Conservation (phyloP, 768 basidiomycete species). For the Boletus vinaceobasis region DNA sequence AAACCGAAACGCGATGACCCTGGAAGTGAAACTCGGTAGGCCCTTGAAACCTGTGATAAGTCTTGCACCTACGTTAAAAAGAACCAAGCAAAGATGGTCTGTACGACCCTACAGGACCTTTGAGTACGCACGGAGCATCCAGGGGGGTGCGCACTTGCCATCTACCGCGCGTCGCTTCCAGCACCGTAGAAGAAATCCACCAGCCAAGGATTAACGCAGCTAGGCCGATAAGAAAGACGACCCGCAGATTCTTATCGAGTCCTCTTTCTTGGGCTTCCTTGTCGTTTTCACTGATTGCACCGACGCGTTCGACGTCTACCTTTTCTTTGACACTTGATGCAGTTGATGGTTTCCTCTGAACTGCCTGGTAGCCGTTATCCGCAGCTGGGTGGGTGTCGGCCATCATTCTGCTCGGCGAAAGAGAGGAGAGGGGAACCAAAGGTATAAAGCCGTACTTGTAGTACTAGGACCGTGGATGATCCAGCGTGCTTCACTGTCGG, state of each 20-base stretch:
- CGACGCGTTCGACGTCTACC: constrained; percentile 19
- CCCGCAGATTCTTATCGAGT: constrained; percentile 31
- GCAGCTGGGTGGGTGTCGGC: neutral
- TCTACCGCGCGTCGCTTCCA: constrained; percentile 67
- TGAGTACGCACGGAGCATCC: neutral
- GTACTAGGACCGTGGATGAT: too few species aligned
- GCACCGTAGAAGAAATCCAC: constrained; percentile 78
- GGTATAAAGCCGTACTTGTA: neutral
- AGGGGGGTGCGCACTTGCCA: constrained; percentile 45
- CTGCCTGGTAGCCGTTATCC: neutral
- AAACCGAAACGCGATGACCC: constrained; percentile 81
- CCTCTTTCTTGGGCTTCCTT: neutral
- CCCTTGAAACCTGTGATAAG: neutral
- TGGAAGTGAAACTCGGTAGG: constrained; percentile 21
- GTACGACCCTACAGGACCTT: constrained; percentile 57
- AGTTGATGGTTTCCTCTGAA: constrained; percentile 21
- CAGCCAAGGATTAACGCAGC: constrained; percentile 71
- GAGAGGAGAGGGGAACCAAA: neutral
- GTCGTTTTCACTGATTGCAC: constrained; percentile 3
- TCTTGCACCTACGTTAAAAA: constrained; percentile 58
- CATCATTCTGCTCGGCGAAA: constrained; percentile 16
- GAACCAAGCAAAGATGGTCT: constrained; percentile 80
- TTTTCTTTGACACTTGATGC: constrained; percentile 13
- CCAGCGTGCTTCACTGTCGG: neutral
- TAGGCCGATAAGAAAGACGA: constrained; percentile 47